A percentile compares a stretch with the other conserved stretches of the same genome.
These are phyloP conservation scores for Russula sp. DNA, from an alignment of 768 basidiomycete genomes.

Conservation along the genomic window DNA sequence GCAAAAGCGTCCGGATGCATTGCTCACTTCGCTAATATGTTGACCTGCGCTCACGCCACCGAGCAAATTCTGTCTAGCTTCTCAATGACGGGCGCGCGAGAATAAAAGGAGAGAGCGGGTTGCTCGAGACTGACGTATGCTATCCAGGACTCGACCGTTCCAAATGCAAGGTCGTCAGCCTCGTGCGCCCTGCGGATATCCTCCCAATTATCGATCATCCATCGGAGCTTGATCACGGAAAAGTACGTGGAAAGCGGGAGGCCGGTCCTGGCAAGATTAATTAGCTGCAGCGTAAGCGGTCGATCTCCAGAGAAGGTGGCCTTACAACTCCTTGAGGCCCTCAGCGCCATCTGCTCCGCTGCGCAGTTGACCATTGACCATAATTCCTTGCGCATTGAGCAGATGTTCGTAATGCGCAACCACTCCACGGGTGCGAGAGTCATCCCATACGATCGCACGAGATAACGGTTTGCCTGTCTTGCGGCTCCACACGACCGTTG, in stretches of 20 bases:
- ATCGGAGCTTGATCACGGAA: constrained; percentile 92
- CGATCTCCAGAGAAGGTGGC: constrained; percentile 24
- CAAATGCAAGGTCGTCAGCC: constrained; percentile 78
- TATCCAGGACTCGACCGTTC: constrained; percentile 97
- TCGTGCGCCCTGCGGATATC: constrained; percentile 77
- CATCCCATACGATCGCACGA: constrained; percentile 93
- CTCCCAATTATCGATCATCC: constrained; percentile 89
- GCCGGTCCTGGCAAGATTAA: constrained; percentile 60
- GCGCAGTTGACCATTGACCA: constrained; percentile 63
- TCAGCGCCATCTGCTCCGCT: constrained; percentile 69
- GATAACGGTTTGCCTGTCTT: constrained; percentile 86
- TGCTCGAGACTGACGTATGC: constrained; percentile 56
- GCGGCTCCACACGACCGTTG: constrained; percentile 89
- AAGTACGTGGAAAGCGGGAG: constrained; percentile 97
- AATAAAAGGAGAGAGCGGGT: not conserved
- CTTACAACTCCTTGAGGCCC: constrained; percentile 65
- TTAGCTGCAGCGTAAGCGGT: constrained; percentile 6
- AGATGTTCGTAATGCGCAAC: constrained; percentile 76
- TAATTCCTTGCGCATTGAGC: constrained; percentile 69
- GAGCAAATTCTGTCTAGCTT: constrained; percentile 62
- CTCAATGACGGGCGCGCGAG: not conserved
- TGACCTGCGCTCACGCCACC: constrained; percentile 67
- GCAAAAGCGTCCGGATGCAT: constrained; percentile 95
- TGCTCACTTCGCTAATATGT: constrained; percentile 91
- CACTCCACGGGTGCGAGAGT: constrained; percentile 83